Evolutionary conservation across 2,329 filamentous ascomycete species (phyloP).

Genomic region (Fusarium avenaceum): DNA sequence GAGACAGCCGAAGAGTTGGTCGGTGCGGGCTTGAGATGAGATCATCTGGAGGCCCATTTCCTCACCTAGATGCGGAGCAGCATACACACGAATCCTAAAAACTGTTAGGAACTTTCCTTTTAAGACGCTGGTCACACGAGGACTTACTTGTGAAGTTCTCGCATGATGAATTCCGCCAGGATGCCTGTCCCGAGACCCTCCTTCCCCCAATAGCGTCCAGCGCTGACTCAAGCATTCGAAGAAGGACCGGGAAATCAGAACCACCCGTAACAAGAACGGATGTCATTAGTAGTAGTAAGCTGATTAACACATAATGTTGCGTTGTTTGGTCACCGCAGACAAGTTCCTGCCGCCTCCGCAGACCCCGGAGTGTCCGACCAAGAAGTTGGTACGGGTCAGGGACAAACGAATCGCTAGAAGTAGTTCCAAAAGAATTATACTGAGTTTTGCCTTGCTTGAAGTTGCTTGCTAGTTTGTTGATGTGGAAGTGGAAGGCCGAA

Average conservation of each 20-base stretch:
- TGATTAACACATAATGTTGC: slow-evolving; percentile 42
- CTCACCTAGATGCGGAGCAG: slow-evolving; percentile 44
- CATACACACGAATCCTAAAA: slow-evolving; percentile 43
- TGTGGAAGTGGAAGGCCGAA: slow-evolving; percentile 38
- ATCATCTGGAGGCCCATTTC: slow-evolving; percentile 45
- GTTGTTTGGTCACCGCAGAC: slow-evolving; percentile 10
- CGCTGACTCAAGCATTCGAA: slow-evolving; percentile 48
- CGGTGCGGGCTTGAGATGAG: slow-evolving; percentile 39
- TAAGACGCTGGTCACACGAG: too few species aligned
- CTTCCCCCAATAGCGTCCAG: slow-evolving; percentile 45
- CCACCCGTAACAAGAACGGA: slow-evolving; percentile 47
- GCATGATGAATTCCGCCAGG: slow-evolving; percentile 40
- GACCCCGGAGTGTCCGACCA: slow-evolving; percentile 26
- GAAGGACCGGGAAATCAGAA: slow-evolving; percentile 46
- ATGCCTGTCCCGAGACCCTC: slow-evolving; percentile 35
- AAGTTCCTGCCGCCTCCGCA: slow-evolving; percentile 39
- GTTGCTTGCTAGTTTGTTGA: slow-evolving; percentile 16
- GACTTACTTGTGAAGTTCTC: slow-evolving; percentile 50
- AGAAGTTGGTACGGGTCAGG: slow-evolving; percentile 39
- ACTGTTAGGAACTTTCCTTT: too few species aligned
- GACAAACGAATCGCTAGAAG: not conserved
- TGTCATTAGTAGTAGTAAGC: slow-evolving; percentile 45
- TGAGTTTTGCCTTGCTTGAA: not conserved
- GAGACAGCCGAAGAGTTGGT: slow-evolving; percentile 43
- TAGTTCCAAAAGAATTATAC: not conserved